Evolutionary conservation across 176 grass and related monocot genomes (phyloP).

Genomic region (Oryza punctata): DNA sequence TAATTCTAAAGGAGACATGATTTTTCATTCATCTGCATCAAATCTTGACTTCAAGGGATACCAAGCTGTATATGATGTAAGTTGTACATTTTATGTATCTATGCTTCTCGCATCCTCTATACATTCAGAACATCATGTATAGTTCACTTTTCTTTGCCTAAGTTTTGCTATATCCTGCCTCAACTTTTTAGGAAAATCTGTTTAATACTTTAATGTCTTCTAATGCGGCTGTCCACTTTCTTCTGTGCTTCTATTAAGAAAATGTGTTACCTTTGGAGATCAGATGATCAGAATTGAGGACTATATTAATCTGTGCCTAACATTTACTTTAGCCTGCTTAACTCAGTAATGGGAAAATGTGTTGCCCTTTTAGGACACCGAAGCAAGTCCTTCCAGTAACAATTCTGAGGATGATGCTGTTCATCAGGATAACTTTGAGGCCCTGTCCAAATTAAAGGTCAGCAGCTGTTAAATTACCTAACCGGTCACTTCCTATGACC

Average conservation of each 20-base stretch:
- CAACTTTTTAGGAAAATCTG: conserved; percentile 7
- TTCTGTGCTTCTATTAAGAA: conserved; percentile 17
- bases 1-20: conserved; percentile 58
- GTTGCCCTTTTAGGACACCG: conserved; percentile 47
- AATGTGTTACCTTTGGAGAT: background rate
- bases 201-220: background rate
- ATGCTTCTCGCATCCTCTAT: conserved; percentile 32
- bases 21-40: conserved; percentile 72
- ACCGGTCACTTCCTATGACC: background rate
- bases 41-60: conserved; percentile 80
- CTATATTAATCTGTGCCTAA: background rate
- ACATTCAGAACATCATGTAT: background rate
- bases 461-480: background rate
- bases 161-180: background rate
- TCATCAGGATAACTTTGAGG: conserved; percentile 44
- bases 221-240: background rate
- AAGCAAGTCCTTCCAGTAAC: conserved; percentile 39
- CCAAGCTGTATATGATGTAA: conserved; percentile 76
- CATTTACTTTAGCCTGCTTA: conserved; percentile 25
- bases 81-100: conserved; percentile 30
- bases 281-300: background rate
- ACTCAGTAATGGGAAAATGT: conserved; percentile 25
- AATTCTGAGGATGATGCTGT: conserved; percentile 36
- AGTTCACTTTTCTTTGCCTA: conserved; percentile 16
- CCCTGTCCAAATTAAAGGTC: conserved; percentile 67